Conservation (phyloP, 176 grass and related monocot genomes). For the Oryza rufipogon region DNA sequence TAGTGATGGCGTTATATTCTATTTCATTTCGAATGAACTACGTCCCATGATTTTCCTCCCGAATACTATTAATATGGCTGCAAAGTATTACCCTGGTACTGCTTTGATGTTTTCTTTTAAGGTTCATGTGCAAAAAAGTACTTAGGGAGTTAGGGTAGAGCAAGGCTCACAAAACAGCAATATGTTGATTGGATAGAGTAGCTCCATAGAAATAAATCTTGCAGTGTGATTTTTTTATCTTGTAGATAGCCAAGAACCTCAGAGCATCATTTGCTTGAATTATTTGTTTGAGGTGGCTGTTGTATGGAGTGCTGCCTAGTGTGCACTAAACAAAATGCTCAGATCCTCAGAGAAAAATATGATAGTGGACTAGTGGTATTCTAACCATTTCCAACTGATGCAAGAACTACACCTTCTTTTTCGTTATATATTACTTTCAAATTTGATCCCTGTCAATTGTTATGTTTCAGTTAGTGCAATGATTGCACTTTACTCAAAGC, state of each 20-base stretch:
- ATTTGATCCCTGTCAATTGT: slow-evolving; percentile 3
- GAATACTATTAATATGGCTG: slow-evolving; percentile 17
- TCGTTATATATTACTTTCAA: slow-evolving; percentile 2
- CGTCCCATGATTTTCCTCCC: neutral
- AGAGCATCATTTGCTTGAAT: neutral
- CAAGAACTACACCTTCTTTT: neutral
- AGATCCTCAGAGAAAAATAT: slow-evolving; percentile 3
- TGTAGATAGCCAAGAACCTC: neutral
- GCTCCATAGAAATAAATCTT: neutral
- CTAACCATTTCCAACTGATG: slow-evolving; percentile 8
- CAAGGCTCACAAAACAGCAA: neutral
- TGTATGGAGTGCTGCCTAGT: neutral
- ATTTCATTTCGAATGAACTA: neutral
- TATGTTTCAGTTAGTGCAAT: neutral
- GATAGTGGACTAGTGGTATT: neutral
- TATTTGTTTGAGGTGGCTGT: neutral
- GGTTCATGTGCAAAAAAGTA: neutral
- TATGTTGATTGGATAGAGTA: neutral
- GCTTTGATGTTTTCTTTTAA: neutral
- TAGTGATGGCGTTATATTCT: neutral
- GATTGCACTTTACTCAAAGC: neutral
- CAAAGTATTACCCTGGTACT: neutral
- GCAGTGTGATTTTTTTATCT: neutral
- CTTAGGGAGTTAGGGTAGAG: too few species aligned
- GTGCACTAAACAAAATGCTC: neutral